These are phyloP conservation scores for Naegleria gruberi DNA, from an alignment of 208 protist genomes.

Conservation along the genomic window DNA sequence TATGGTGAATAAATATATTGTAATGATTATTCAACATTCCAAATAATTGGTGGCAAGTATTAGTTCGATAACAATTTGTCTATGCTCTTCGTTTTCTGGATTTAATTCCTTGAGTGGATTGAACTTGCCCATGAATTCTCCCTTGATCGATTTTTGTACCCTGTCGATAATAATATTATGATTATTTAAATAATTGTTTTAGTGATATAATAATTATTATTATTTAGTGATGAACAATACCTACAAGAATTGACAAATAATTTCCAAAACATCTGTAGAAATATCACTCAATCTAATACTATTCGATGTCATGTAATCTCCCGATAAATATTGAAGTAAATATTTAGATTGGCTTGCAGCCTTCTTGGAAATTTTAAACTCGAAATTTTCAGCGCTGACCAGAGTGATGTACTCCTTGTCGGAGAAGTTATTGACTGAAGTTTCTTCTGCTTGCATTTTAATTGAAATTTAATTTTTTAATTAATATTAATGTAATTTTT, in stretches of 20 bases:
- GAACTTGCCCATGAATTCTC: neutral
- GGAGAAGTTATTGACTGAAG: too few relatives aligned
- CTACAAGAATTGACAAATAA: constrained; percentile 8
- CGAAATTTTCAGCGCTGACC: neutral
- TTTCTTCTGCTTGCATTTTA: too few relatives aligned
- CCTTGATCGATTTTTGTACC: neutral
- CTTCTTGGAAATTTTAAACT: neutral
- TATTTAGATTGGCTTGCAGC: neutral
- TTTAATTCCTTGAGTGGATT: neutral
- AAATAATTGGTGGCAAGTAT: constrained; percentile 16
- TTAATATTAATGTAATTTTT: too few relatives aligned
- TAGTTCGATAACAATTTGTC: constrained; percentile 8
- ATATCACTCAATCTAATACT: constrained; percentile 8
- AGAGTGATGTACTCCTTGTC: neutral
- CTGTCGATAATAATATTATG: neutral
- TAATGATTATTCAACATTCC: constrained; percentile 20
- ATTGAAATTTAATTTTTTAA: neutral
- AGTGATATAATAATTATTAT: neutral
- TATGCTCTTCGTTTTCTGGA: neutral
- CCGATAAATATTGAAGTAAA: neutral
- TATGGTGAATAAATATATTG: too few relatives aligned
- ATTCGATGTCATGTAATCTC: neutral
- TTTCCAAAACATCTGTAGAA: neutral
- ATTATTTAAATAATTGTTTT: neutral
- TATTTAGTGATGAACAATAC: neutral